phyloP scores from a whole-genome alignment of 345 rosid species.

The sweet orange (Citrus sinensis) region DNA sequence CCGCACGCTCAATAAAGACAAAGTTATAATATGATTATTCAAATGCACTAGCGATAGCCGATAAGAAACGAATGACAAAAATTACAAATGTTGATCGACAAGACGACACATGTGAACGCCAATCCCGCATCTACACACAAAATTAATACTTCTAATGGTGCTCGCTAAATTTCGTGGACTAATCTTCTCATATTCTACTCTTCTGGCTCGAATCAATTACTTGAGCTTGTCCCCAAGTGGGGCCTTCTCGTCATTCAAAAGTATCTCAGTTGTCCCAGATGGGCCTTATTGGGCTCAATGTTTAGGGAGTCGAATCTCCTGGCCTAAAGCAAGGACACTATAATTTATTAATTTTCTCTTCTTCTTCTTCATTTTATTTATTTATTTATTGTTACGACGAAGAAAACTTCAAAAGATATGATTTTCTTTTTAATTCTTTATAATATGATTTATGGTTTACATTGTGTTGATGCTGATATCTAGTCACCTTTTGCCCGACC shows the following conservation, averaged over 20 bases:
- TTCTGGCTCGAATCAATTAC: not conserved
- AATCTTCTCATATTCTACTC: accelerated
- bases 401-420: no score
- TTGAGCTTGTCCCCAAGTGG: no score
- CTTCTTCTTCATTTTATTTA: no score
- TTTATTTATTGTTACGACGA: no score
- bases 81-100: no score
- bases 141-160: not conserved
- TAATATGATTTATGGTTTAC: no score
- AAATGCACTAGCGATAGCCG: not conserved
- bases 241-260: no score
- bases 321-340: no score
- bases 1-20: not conserved
- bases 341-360: no score
- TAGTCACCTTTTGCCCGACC: no score
- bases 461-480: no score
- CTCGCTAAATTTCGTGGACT: not conserved
- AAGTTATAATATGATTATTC: not conserved
- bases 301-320: not conserved
- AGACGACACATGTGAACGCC: not conserved
- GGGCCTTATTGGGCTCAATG: not conserved
- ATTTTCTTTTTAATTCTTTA: no score
- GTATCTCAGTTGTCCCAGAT: not conserved
- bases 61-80: not conserved
- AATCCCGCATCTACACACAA: not conserved